Evolutionary conservation across 2,329 filamentous ascomycete genomes (phyloP).

Genomic region (Anisogramma anomala): DNA sequence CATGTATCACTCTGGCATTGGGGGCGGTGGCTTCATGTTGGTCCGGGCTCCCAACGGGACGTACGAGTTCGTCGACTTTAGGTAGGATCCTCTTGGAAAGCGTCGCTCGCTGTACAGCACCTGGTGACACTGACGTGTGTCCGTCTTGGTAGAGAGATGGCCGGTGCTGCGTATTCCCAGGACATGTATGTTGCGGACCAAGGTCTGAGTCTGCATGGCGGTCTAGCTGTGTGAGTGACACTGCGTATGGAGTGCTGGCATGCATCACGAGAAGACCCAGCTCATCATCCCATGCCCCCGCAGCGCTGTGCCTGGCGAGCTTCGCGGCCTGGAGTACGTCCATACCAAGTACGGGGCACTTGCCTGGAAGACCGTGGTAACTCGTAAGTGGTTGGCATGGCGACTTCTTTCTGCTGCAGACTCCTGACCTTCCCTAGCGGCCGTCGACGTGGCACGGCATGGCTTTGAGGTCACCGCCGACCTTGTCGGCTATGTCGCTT

Average conservation of each 20-base stretch:
- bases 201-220: slow-evolving; percentile 52
- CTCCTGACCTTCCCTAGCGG: slow-evolving; percentile 26
- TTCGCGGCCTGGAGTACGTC: slow-evolving; percentile 63
- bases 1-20: slow-evolving; percentile 61
- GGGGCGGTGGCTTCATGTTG: slow-evolving; percentile 70
- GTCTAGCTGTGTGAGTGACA: slow-evolving; percentile 55
- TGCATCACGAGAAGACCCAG: neutral
- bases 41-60: slow-evolving; percentile 51
- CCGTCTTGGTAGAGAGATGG: no score
- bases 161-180: slow-evolving; percentile 64
- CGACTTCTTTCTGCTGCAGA: neutral
- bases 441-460: slow-evolving; percentile 58
- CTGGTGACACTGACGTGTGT: no score
- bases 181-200: slow-evolving; percentile 70
- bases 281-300: no score
- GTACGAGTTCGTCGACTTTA: slow-evolving; percentile 76
- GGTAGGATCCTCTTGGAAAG: no score
- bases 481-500: slow-evolving; percentile 58
- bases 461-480: slow-evolving; percentile 65
- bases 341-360: slow-evolving; percentile 56
- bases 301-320: slow-evolving; percentile 57
- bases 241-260: no score
- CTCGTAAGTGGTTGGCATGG: slow-evolving; percentile 25
- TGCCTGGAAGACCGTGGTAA: slow-evolving; percentile 54
- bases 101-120: no score